Evolutionary conservation across 768 basidiomycete species (phyloP), one percentile per base, ranked within the genome.

Genomic region (Suillus occidentalis): DNA sequence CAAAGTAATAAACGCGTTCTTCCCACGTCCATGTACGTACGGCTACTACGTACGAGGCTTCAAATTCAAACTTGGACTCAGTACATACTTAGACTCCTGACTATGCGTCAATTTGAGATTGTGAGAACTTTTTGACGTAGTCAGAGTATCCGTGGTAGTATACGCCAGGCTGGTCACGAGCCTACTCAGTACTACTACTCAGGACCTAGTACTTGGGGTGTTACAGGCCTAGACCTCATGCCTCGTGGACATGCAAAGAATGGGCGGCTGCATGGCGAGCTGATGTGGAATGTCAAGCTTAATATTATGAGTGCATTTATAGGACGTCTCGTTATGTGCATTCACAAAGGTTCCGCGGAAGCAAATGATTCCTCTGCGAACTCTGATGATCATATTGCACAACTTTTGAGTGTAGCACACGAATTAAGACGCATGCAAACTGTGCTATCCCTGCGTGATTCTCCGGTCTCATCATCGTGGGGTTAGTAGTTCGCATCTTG

Each of bases 1-100:
- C 53, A 55, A 55, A 55, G 53, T 55, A 55, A 55, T 34, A 4
- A 50, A 50, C 53, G 53, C 53, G 36, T 36, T 55, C 53, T 55
- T 55, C 53, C 20, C 53, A 55, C 53, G 53, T 31, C 28, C 25
- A 52, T 8, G 34, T 36, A 36, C 34, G 8, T 8, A 36, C 34
- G 31, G 31, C 4, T 31, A 31, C 31, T 31, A 2, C 31, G 3
- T 3, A 1, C 31, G 31, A 31, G 31, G 31, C 31, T 31, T 31
- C 31, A 31, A 31, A 36, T 36, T 36, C 34, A 36, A 36, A 10
- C n/a, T 47, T 37, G 37, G 10, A 37, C 10, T 36, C 34, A 34
- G 34, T 34, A 28, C n/a, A n/a, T n/a, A n/a, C n/a, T n/a, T n/a
- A n/a, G n/a, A n/a, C n/a, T n/a, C n/a, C n/a, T n/a, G n/a, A n/a